These are phyloP conservation scores for Polytrichum commune DNA, from an alignment of 225 moss, liverwort and hornwort genomes.

Conservation along the genomic window DNA sequence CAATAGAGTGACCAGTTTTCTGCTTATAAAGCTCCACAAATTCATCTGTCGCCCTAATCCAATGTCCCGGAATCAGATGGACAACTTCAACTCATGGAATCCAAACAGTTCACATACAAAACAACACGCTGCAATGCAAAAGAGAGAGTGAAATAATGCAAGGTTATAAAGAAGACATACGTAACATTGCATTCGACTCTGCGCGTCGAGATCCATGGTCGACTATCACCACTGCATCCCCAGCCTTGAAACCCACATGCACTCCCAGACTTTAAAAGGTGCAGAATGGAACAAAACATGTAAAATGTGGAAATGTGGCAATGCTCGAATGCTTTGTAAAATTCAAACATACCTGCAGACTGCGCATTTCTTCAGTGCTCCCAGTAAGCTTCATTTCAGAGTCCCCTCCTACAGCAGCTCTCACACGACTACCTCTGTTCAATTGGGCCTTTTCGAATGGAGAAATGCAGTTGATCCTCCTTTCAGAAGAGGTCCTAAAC, in stretches of 20 bases:
- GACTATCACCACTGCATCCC: slow-evolving; percentile 76
- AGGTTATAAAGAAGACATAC: slow-evolving; percentile 11
- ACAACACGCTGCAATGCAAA: background rate
- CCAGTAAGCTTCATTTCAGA: slow-evolving; percentile 5
- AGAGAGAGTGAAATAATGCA: background rate
- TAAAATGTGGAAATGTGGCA: background rate
- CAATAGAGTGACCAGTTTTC: slow-evolving; percentile 60
- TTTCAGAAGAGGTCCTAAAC: background rate
- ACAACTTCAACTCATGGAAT: background rate
- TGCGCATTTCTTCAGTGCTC: slow-evolving; percentile 6
- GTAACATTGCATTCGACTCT: slow-evolving; percentile 83
- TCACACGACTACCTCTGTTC: background rate
- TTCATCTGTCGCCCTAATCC: slow-evolving; percentile 39
- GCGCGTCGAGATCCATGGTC: slow-evolving; percentile 84
- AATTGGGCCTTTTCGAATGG: background rate
- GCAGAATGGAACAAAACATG: background rate
- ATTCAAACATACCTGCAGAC: slow-evolving; percentile 10
- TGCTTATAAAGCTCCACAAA: slow-evolving; percentile 87
- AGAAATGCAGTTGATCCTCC: too few relatives aligned
- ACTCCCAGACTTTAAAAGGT: background rate
- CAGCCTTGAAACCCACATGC: slow-evolving; percentile 4
- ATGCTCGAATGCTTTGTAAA: background rate
- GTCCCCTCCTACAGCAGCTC: slow-evolving; percentile 1
- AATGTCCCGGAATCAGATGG: background rate
- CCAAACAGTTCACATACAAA: too few relatives aligned